phyloP scores from a whole-genome alignment of 257 asterid species.

The Nemophila menziesii region DNA sequence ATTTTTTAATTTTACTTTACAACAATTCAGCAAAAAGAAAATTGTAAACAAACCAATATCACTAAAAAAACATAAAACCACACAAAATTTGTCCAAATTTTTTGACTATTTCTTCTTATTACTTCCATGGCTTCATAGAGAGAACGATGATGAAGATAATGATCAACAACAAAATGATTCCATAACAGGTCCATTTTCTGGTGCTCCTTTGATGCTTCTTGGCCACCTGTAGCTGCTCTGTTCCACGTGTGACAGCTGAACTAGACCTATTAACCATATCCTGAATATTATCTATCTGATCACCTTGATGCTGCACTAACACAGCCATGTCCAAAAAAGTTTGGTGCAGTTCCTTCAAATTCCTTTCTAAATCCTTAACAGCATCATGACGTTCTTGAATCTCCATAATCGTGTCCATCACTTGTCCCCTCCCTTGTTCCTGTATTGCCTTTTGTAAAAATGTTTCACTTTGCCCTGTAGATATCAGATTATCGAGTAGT shows the following conservation, averaged over 20 bases:
- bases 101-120: background rate
- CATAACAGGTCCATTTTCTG: constrained; percentile 55
- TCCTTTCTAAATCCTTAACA: constrained; percentile 55
- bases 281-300: constrained; percentile 54
- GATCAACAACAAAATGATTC: constrained; percentile 29
- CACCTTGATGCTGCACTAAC: constrained; percentile 56
- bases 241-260: constrained; percentile 41
- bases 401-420: too few relatives aligned
- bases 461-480: constrained; percentile 57
- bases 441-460: constrained; percentile 71
- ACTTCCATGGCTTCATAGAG: constrained; percentile 45
- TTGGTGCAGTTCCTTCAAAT: constrained; percentile 48
- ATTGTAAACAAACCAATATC: too few relatives aligned
- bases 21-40: too few relatives aligned
- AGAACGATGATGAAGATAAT: constrained; percentile 42
- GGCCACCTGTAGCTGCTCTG: constrained; percentile 41
- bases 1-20: too few relatives aligned
- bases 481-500: constrained; percentile 33
- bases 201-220: constrained; percentile 50
- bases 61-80: background rate
- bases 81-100: background rate
- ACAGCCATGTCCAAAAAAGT: constrained; percentile 66
- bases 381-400: too few relatives aligned
- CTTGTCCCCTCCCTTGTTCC: constrained; percentile 65
- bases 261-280: constrained; percentile 48